Percentiles rank a stretch among this genome's conserved stretches.
Evolutionary conservation across 345 rosid genomes (phyloP).

Genomic region (Ceriops tagal): DNA sequence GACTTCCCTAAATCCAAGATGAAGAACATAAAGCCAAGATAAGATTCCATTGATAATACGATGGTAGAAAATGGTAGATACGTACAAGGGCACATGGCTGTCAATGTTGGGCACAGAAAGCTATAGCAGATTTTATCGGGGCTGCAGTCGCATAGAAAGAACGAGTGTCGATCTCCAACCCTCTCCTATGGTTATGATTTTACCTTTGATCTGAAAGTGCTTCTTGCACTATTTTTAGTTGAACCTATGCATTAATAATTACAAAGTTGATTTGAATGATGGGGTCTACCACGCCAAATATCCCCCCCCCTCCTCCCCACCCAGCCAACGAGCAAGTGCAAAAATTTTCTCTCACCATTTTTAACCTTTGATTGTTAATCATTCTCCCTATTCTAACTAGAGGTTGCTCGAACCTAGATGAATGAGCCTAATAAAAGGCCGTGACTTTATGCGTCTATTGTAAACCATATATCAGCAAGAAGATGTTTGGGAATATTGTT

Average conservation of each 20-base stretch:
- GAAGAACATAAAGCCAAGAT: conserved; percentile 12
- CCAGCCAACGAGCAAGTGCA: neutral
- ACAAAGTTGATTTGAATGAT: conserved; percentile 27
- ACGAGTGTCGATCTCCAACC: neutral
- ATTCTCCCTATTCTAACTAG: no score
- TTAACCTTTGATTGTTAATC: no score
- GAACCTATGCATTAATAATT: conserved; percentile 16
- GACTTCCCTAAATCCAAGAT: neutral
- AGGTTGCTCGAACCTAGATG: no score
- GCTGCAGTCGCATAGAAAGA: conserved; percentile 8
- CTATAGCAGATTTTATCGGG: conserved; percentile 15
- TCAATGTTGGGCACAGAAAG: conserved; percentile 41
- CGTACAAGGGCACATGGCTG: conserved; percentile 43
- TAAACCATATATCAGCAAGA: no score
- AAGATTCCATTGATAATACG: conserved; percentile 30
- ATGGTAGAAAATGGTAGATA: conserved; percentile 7
- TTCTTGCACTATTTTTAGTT: conserved; percentile 18
- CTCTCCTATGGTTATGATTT: neutral
- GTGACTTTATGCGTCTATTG: no score
- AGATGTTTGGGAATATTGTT: no score
- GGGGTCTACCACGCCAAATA: conserved; percentile 5
- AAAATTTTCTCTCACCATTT: neutral
- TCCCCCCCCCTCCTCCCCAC: neutral
- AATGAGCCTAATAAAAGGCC: no score
- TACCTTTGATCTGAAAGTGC: conserved; percentile 26